phyloP scores from a whole-genome alignment of 108 stramenopile species.

The Skeletonema menzelii region DNA sequence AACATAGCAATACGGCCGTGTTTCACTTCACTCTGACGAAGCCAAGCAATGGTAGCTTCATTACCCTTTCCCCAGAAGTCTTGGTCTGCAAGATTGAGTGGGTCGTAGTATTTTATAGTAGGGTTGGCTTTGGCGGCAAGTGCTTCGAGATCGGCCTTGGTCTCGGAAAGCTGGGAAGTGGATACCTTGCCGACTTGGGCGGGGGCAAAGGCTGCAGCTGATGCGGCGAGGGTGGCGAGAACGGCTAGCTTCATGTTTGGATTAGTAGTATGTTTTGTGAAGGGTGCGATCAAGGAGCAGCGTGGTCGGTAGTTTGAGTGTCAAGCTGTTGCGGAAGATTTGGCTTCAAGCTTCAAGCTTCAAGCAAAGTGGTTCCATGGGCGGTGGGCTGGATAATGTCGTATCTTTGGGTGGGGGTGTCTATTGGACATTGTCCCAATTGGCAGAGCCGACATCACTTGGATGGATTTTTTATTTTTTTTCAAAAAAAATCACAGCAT shows the following conservation, averaged over 20 bases:
- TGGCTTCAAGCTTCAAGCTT: too few species aligned
- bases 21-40: constrained; percentile 69
- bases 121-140: constrained; percentile 70
- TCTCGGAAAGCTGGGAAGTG: constrained; percentile 38
- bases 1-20: constrained; percentile 81
- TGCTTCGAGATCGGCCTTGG: constrained; percentile 68
- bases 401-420: too few species aligned
- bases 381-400: too few species aligned
- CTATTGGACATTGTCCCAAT: too few species aligned
- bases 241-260: constrained; percentile 56
- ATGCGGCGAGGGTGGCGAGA: constrained; percentile 45
- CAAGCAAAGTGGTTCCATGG: too few species aligned
- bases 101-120: constrained; percentile 51
- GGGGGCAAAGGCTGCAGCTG: constrained; percentile 54
- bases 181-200: constrained; percentile 17
- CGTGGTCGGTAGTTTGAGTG: not conserved
- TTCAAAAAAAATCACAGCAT: too few species aligned
- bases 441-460: not conserved
- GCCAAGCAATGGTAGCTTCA: constrained; percentile 55
- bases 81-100: constrained; percentile 36
- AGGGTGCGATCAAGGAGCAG: not conserved
- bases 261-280: not conserved
- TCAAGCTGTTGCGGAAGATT: too few species aligned
- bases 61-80: constrained; percentile 67
- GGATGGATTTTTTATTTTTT: not conserved